These are phyloP conservation scores for Colletotrichum sp. DNA, from an alignment of 2,329 filamentous ascomycete species.

Conservation along the genomic window DNA sequence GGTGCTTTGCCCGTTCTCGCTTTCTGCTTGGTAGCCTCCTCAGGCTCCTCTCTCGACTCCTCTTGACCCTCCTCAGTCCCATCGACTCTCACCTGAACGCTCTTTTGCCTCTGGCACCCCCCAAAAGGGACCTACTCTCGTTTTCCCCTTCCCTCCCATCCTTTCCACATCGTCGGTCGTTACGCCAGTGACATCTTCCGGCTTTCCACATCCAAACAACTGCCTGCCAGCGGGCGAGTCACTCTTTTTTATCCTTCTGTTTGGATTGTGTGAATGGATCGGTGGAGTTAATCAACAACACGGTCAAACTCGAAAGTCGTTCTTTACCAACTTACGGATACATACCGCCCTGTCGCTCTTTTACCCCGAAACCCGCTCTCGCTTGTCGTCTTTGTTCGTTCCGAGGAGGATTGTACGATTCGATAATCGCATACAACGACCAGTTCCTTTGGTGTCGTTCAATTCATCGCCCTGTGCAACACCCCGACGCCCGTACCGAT, in stretches of 20 bases:
- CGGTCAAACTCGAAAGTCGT: constrained; percentile 32
- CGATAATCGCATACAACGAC: neutral
- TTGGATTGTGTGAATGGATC: constrained; percentile 23
- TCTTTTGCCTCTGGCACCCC: constrained; percentile 26
- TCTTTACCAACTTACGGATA: constrained; percentile 28
- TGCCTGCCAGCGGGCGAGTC: constrained; percentile 64
- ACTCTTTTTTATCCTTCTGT: constrained; percentile 50
- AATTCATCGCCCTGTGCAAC: neutral
- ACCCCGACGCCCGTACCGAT: neutral
- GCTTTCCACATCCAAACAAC: constrained; percentile 40
- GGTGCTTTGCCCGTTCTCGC: constrained; percentile 3
- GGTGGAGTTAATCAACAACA: neutral
- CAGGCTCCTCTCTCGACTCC: neutral
- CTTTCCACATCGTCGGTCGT: constrained; percentile 32
- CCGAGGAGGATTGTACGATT: neutral
- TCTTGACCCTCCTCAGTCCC: neutral
- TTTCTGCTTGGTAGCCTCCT: neutral
- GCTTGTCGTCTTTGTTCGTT: neutral
- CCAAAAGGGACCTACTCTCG: constrained; percentile 22
- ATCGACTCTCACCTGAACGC: constrained; percentile 13
- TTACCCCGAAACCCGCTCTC: neutral
- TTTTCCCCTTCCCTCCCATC: constrained; percentile 24
- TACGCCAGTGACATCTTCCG: constrained; percentile 25
- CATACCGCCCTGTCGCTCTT: constrained; percentile 1
- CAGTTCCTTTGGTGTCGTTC: neutral